Conservation (phyloP, 805 yeast species). For the Starmera pachycereana region DNA sequence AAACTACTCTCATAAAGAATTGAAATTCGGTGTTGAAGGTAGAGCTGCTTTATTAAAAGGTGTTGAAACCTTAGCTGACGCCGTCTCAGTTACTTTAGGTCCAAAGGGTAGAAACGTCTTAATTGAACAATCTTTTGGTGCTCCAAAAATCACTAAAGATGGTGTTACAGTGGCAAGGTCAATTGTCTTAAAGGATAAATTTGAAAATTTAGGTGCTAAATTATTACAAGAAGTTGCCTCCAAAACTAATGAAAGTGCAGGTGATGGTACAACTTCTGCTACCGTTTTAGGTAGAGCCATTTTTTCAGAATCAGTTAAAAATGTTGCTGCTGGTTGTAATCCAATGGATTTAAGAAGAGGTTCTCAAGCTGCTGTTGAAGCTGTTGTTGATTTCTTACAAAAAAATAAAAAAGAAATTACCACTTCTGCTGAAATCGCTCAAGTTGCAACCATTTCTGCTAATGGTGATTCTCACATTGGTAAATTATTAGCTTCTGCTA, state of each 20-base stretch:
- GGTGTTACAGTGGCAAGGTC: constrained; percentile 96
- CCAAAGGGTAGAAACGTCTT: constrained; percentile 97
- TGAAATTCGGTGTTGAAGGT: constrained; percentile 95
- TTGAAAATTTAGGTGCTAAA: constrained; percentile 95
- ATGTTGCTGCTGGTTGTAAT: constrained; percentile 98
- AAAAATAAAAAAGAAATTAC: constrained; percentile 87
- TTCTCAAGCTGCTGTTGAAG: constrained; percentile 92
- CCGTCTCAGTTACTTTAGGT: constrained; percentile 93
- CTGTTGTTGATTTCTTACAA: constrained; percentile 77
- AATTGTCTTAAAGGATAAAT: constrained; percentile 73
- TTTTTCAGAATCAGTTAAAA: constrained; percentile 89
- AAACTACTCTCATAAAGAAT: constrained; percentile 64
- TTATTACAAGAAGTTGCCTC: constrained; percentile 93
- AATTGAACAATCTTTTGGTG: constrained; percentile 92
- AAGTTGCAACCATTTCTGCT: constrained; percentile 96
- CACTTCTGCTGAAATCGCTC: constrained; percentile 90
- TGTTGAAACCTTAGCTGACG: constrained; percentile 90
- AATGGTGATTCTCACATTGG: constrained; percentile 95
- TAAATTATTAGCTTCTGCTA: constrained; percentile 81
- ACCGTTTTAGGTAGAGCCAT: constrained; percentile 94
- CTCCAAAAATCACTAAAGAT: constrained; percentile 97
- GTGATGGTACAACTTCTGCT: constrained; percentile 98
- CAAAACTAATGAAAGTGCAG: constrained; percentile 94
- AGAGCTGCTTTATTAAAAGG: constrained; percentile 91
- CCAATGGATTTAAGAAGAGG: constrained; percentile 98